Evolutionary conservation across 805 yeast genomes (phyloP).

Genomic region (Candida ulmi): DNA sequence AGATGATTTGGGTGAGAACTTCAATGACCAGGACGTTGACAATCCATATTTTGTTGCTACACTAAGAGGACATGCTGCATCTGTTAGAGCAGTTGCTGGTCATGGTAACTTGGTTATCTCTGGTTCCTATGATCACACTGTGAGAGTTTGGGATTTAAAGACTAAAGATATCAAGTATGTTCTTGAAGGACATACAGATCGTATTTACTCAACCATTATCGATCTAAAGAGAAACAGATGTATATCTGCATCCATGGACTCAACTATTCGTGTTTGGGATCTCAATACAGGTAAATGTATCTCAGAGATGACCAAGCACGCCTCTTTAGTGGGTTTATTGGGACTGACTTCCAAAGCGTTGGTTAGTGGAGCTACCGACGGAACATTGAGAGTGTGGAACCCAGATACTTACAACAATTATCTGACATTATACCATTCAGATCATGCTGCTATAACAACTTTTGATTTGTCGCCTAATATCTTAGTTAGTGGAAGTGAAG

Average conservation of each 20-base stretch:
- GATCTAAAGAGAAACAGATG: slow-evolving; percentile 75
- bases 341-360: slow-evolving; percentile 70
- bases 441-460: slow-evolving; percentile 89
- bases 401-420: slow-evolving; percentile 66
- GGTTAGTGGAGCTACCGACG: slow-evolving; percentile 95
- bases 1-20: slow-evolving; percentile 23
- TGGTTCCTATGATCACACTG: slow-evolving; percentile 86
- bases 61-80: slow-evolving; percentile 67
- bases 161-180: slow-evolving; percentile 69
- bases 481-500: slow-evolving; percentile 84
- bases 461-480: slow-evolving; percentile 83
- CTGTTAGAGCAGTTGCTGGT: slow-evolving; percentile 86
- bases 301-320: slow-evolving; percentile 77
- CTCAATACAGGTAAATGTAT: slow-evolving; percentile 66
- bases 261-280: slow-evolving; percentile 87
- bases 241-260: slow-evolving; percentile 88
- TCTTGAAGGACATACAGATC: slow-evolving; percentile 77
- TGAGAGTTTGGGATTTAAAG: slow-evolving; percentile 87
- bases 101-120: slow-evolving; percentile 77
- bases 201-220: slow-evolving; percentile 83
- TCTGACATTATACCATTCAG: slow-evolving; percentile 62
- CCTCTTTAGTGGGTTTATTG: slow-evolving; percentile 82
- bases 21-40: slow-evolving; percentile 27
- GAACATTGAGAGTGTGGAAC: slow-evolving; percentile 89
- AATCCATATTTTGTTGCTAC: slow-evolving; percentile 65